Evolutionary conservation across 805 yeast species (phyloP), one percentile per base, ranked within the genome.

Genomic region (Ogataea populi-albae): DNA sequence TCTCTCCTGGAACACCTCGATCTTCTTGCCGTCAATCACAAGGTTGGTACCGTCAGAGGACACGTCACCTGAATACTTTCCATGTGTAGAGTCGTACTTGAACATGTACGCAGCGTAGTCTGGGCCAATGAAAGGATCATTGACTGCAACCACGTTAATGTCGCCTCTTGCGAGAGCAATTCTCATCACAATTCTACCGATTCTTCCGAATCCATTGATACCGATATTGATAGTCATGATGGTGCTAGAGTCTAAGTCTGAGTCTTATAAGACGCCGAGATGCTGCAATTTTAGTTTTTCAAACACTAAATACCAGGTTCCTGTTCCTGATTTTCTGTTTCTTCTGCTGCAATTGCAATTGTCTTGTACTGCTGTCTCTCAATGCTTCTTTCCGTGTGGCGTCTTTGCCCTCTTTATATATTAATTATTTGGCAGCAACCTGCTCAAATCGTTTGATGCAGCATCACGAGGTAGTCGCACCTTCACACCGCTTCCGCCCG

Each of bases 21-120:
- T 77, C 58, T 69, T 64, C 54, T 73, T 62, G 55, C 87, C 91
- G 63, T 81, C 76, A 62, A 86, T 77, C 66, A 81, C 64, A 45
- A 86, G 66, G 59, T 65, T 55, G 55, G 70, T 73, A 46, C 70
- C 86, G 49, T 75, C 75, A 49, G 54, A 44, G 52, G 69, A 43
- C 46, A 86, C 95, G 43, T 71, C 77, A 59, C 96, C 96, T 60
- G 71, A 66, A 81, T 66, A 87, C 62, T 71, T 73, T 59, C 95
- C 94, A 74, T 86, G 96, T 50, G 95, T 86, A 44, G 95, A 85
- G 69, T 86, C 96, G 71, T 86, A 86, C 75, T 86, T 87, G 85
- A 86, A 86, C 87, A 86, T 79, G 78, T 86, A 86, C 48, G 95
- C 85, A 59, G 95, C 95, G 69, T 86, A 86, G 53, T 86, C 95